phyloP scores from a whole-genome alignment of 228 moss, liverwort and hornwort genomes.

The Sphagnum magellanicum region DNA sequence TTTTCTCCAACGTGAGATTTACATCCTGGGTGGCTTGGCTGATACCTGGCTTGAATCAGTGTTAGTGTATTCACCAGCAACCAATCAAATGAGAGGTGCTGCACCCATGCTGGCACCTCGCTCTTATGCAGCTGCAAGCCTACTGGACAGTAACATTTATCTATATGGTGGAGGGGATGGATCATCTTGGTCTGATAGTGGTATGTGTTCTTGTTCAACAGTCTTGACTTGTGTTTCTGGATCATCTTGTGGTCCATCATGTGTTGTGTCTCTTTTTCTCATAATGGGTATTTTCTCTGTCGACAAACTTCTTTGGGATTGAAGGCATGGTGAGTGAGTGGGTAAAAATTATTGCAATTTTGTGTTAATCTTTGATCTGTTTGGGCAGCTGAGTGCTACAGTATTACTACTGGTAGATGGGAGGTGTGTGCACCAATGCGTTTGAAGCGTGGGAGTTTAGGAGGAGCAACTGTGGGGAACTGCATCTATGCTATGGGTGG shows the following conservation, averaged over 20 bases:
- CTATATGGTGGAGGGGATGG: constrained; percentile 96
- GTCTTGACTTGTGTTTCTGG: not conserved
- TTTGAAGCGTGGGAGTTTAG: constrained; percentile 75
- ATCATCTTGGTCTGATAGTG: constrained; percentile 74
- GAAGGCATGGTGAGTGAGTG: too few relatives aligned
- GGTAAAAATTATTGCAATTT: too few relatives aligned
- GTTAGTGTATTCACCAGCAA: constrained; percentile 56
- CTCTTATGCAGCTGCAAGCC: constrained; percentile 78
- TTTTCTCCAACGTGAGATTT: constrained; percentile 37
- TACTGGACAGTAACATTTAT: constrained; percentile 61
- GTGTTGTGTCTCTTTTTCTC: not conserved
- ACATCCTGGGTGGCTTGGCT: constrained; percentile 77
- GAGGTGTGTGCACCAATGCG: constrained; percentile 66
- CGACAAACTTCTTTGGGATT: too few relatives aligned
- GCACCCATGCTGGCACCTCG: constrained; percentile 72
- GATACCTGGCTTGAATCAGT: constrained; percentile 79
- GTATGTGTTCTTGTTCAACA: constrained; percentile 21
- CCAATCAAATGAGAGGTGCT: constrained; percentile 43
- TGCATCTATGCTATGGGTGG: constrained; percentile 91
- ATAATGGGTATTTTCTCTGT: too few relatives aligned
- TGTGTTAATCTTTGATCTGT: too few relatives aligned
- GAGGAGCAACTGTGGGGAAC: constrained; percentile 65
- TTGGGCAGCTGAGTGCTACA: constrained; percentile 72
- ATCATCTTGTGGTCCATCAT: not conserved
- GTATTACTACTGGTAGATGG: constrained; percentile 45